These are phyloP conservation scores for Vitis rotundifolia DNA, from an alignment of 164 flowering plant genomes.

Conservation along the genomic window DNA sequence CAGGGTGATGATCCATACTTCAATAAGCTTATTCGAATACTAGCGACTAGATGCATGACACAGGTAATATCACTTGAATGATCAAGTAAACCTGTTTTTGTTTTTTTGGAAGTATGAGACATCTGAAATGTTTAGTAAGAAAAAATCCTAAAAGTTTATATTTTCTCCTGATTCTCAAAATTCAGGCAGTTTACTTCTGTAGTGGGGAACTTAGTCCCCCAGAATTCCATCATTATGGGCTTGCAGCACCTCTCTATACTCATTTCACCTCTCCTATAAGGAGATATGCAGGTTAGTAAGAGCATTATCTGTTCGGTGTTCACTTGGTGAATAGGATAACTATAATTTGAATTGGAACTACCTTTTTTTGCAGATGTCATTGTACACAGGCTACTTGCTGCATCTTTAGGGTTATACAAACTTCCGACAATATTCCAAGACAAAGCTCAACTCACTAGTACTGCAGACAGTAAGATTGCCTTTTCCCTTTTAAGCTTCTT, in stretches of 20 bases:
- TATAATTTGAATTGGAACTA: not conserved
- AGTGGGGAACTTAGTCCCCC: constrained; percentile 96
- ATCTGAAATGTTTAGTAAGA: not conserved
- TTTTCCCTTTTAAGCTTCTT: constrained; percentile 1
- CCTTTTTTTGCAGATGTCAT: constrained; percentile 72
- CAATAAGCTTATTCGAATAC: constrained; percentile 86
- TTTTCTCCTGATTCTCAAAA: constrained; percentile 11
- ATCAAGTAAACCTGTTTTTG: not conserved
- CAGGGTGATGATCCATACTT: constrained; percentile 97
- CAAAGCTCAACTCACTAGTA: constrained; percentile 75
- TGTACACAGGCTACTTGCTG: constrained; percentile 96
- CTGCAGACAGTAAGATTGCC: constrained; percentile 83
- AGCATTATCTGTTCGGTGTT: not conserved
- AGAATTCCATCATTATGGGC: constrained; percentile 92
- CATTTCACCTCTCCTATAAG: constrained; percentile 99
- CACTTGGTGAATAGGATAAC: not conserved
- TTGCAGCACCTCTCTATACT: constrained; percentile 89
- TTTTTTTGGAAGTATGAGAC: not conserved
- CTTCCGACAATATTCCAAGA: constrained; percentile 89
- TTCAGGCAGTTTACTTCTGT: constrained; percentile 96
- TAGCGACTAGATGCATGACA: constrained; percentile 99
- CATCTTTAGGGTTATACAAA: constrained; percentile 80
- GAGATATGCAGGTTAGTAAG: constrained; percentile 83
- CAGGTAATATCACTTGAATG: constrained; percentile 56
- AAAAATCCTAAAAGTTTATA: not conserved